These are phyloP conservation scores for Daldinia grandis DNA, from an alignment of 495 filamentous ascomycete genomes.

Conservation along the genomic window DNA sequence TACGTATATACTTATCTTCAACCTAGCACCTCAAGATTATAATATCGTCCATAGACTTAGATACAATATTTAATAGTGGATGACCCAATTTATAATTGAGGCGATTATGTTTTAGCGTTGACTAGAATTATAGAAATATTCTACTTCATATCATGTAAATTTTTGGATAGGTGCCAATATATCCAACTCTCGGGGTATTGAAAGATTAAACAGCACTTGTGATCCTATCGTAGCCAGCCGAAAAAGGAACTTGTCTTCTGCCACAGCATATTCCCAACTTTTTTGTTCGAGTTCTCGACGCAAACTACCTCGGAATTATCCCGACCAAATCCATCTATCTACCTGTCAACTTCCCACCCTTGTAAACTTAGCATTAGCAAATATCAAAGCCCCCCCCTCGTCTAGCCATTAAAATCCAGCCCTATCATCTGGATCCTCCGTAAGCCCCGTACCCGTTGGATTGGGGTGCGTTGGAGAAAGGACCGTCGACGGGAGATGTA, in stretches of 20 bases:
- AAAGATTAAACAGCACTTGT: constrained; percentile 20
- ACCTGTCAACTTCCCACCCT: neutral
- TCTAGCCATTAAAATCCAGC: neutral
- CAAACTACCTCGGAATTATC: neutral
- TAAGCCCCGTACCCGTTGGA: neutral
- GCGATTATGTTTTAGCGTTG: neutral
- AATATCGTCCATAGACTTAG: no score
- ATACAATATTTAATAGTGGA: no score
- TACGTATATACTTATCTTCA: no score
- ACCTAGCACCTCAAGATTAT: no score
- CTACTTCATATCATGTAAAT: neutral
- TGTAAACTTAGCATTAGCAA: neutral
- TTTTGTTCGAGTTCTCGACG: neutral
- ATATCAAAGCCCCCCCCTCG: neutral
- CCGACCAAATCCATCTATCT: neutral
- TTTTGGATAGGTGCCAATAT: constrained; percentile 5
- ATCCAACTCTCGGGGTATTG: constrained; percentile 17
- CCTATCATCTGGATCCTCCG: constrained; percentile 7
- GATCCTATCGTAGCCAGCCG: constrained; percentile 33
- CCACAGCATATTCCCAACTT: neutral
- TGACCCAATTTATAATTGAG: neutral
- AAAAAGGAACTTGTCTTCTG: constrained; percentile 19
- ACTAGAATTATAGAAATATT: neutral
- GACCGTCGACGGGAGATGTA: constrained; percentile 41
- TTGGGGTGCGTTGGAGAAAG: constrained; percentile 39